Evolutionary conservation across 495 filamentous ascomycete species (phyloP), one percentile per base, ranked within the genome.

Genomic region (Neurospora sp.): DNA sequence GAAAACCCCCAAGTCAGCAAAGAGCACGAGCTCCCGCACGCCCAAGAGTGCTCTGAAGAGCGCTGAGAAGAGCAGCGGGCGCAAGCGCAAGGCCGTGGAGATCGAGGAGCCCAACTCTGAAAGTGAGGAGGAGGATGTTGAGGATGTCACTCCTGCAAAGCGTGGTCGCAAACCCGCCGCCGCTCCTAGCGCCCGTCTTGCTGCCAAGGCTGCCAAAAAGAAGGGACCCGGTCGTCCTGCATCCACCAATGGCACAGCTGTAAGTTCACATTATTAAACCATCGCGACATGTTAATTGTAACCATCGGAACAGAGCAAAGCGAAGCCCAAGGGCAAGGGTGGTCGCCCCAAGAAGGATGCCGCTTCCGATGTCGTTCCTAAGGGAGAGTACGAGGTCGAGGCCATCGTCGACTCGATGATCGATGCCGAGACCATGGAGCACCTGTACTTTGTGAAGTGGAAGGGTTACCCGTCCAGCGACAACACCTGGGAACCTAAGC

Each of bases 401-500:
- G 66, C 68, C 0, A 85, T 85, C 27, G 41, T 83, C 3, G 78
- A 79, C 8, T 77, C 75, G 7, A 66, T 61, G 5, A 80, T 81
- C 69, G 77, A 82, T 59, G 75, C 74, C 68, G 76, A 79, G n/a
- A 80, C 77, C 4, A 75, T 76, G 71, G 74, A 78, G 69, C 79
- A 78, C 53, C 68, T 79, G 73, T 86, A 83, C 69, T 61, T 75
- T 1, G 78, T 86, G 41, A 84, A 85, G 76, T 86, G 83, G 84
- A 80, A 81, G 72, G 80, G 79, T 0, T 84, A 77, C 69, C 37
- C 74, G 3, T 69, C 44, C 6, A 69, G 46, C 22, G 74, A 82
- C 0, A 85, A 81, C 73, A 83, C 82, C 3, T 86, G 84, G 84
- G 83, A 86, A 76, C 81, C 83, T 8, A 79, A 79, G 74, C 73